These are phyloP conservation scores for Colletotrichum musicola DNA, from an alignment of 2,329 filamentous ascomycete species.

Conservation along the genomic window DNA sequence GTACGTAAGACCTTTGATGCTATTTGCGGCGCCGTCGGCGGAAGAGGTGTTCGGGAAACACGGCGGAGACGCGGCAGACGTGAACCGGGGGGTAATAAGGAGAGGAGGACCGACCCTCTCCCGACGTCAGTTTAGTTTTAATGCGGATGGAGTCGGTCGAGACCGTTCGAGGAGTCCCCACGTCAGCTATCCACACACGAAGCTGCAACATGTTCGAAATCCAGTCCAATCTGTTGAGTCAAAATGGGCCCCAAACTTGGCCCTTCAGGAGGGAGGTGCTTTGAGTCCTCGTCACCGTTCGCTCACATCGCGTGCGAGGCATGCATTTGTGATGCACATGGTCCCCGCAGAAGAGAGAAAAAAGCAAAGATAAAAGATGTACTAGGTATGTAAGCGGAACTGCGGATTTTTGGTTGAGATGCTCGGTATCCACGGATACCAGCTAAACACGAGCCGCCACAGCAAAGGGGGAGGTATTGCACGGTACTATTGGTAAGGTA, in stretches of 20 bases:
- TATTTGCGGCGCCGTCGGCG: conserved; percentile 25
- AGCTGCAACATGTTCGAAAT: not conserved
- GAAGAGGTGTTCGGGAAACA: not conserved
- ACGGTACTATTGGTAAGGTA: too few relatives aligned
- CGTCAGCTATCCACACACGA: conserved; percentile 3
- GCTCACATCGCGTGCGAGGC: too few relatives aligned
- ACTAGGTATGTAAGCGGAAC: too few relatives aligned
- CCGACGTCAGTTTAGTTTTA: not conserved
- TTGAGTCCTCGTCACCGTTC: too few relatives aligned
- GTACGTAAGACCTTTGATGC: conserved; percentile 10
- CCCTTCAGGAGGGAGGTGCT: not conserved
- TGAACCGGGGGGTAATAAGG: not conserved
- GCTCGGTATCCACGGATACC: too few relatives aligned
- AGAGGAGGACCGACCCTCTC: conserved; percentile 6
- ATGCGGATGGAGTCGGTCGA: conserved; percentile 31
- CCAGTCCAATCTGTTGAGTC: not conserved
- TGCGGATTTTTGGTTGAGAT: too few relatives aligned
- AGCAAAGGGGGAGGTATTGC: not conserved
- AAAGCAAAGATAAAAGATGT: too few relatives aligned
- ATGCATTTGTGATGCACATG: too few relatives aligned
- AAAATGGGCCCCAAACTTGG: not conserved
- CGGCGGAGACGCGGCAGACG: not conserved
- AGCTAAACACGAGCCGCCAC: too few relatives aligned
- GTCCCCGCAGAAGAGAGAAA: too few relatives aligned
- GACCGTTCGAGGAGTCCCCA: conserved; percentile 23